phyloP scores from a whole-genome alignment of 1,139 yeast species.

The Candida tetrigidarum region DNA sequence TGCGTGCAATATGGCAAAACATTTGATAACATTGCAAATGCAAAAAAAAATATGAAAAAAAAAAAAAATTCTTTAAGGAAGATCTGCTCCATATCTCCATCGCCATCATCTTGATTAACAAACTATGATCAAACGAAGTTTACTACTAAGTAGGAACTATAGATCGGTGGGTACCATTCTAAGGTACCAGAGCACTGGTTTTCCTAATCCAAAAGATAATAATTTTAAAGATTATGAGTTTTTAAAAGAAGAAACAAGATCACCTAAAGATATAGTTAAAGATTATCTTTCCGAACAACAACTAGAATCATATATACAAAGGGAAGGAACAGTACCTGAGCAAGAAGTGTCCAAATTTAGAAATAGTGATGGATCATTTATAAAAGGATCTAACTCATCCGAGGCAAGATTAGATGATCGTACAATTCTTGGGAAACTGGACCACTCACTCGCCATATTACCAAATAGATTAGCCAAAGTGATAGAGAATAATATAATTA shows the following conservation, averaged over 20 bases:
- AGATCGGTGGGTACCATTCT: not conserved
- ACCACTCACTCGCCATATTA: conserved; percentile 46
- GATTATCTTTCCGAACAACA: conserved; percentile 10
- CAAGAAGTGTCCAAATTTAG: conserved; percentile 33
- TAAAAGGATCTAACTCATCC: conserved; percentile 48
- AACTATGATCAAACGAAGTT: not conserved
- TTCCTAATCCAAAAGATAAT: not conserved
- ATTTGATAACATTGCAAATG: conserved; percentile 4
- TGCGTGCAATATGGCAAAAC: not conserved
- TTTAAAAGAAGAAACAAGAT: conserved; percentile 9
- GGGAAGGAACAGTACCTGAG: conserved; percentile 9
- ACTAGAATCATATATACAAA: not conserved
- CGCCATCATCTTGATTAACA: not conserved
- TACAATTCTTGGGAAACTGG: conserved; percentile 53
- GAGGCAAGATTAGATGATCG: conserved; percentile 58
- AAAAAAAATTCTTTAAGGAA: not conserved
- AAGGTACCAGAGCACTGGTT: not conserved
- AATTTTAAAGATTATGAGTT: conserved; percentile 12
- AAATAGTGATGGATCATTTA: conserved; percentile 41
- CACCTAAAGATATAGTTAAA: conserved; percentile 9
- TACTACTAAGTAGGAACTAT: conserved; percentile 3
- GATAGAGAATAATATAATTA: conserved; percentile 62
- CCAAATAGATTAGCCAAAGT: conserved; percentile 58
- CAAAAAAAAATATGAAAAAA: not conserved
- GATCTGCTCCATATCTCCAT: not conserved